Percentiles rank a stretch among this genome's conserved stretches.
Evolutionary conservation across 495 filamentous ascomycete species (phyloP).

Genomic region (Aspergillus ellipticus): DNA sequence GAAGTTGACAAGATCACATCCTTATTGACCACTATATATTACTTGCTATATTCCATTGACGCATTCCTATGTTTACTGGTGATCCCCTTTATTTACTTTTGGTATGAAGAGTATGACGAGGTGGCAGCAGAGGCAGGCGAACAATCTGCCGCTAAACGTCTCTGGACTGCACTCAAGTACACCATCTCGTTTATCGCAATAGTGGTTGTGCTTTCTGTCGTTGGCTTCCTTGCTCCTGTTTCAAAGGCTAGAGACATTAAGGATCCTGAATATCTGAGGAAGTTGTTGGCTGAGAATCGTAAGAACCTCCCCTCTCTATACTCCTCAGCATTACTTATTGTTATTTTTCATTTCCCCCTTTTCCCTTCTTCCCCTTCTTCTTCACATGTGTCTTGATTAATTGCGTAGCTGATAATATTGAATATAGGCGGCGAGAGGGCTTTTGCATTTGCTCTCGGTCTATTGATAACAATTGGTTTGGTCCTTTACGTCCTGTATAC

Average conservation of each 20-base stretch:
- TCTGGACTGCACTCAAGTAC: conserved; percentile 87
- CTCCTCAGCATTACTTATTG: too few species aligned
- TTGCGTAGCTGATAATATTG: not conserved
- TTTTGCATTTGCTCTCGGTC: conserved; percentile 79
- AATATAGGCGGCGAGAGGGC: conserved; percentile 78
- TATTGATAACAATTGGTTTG: conserved; percentile 81
- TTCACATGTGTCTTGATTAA: not conserved
- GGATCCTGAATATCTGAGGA: conserved; percentile 89
- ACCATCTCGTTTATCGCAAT: conserved; percentile 79
- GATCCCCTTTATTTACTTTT: conserved; percentile 96
- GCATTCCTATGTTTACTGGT: conserved; percentile 86
- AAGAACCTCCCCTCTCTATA: conserved; percentile 24
- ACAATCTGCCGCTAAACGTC: conserved; percentile 61
- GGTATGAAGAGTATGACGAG: conserved; percentile 94
- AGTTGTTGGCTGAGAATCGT: conserved; percentile 77
- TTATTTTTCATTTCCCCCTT: too few species aligned
- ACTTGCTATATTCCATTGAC: conserved; percentile 86
- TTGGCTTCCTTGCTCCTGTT: conserved; percentile 89
- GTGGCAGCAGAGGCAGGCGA: conserved; percentile 71
- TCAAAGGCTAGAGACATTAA: conserved; percentile 57
- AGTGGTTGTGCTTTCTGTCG: conserved; percentile 76
- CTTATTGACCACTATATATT: conserved; percentile 86
- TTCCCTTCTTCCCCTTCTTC: not conserved
- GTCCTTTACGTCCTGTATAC: conserved; percentile 85
- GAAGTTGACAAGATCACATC: conserved; percentile 70